These are phyloP conservation scores for Arctium lappa DNA, from an alignment of 129 eudicot genomes.

Conservation along the genomic window DNA sequence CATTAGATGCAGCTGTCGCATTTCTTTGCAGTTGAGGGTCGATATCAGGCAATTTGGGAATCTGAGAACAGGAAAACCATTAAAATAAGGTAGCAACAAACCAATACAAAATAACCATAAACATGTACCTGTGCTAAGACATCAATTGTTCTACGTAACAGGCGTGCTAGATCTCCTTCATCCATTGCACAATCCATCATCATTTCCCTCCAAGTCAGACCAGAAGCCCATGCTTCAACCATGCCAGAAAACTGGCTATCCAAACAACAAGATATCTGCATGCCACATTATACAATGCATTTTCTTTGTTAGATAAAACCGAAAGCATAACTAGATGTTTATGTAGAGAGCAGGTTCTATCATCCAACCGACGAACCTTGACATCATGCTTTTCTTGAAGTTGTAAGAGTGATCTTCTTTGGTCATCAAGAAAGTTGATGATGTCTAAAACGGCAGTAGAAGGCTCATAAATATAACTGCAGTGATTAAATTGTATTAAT, in stretches of 20 bases:
- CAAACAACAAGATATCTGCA: constrained; percentile 91
- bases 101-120: not conserved
- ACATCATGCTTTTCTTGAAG: constrained; percentile 96
- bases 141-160: constrained; percentile 85
- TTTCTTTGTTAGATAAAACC: not conserved
- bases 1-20: constrained; percentile 73
- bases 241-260: constrained; percentile 96
- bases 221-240: constrained; percentile 99
- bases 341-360: not conserved
- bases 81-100: not conserved
- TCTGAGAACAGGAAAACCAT: constrained; percentile 33
- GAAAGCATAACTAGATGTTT: not conserved
- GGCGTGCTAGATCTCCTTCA: constrained; percentile 98
- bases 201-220: constrained; percentile 93
- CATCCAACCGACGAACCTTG: constrained; percentile 41
- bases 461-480: constrained; percentile 90
- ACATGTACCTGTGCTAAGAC: constrained; percentile 75
- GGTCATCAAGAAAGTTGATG: constrained; percentile 66
- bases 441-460: constrained; percentile 66
- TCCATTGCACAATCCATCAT: constrained; percentile 99
- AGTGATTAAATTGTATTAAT: constrained; percentile 5
- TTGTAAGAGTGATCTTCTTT: constrained; percentile 60
- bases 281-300: constrained; percentile 17
- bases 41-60: constrained; percentile 90
- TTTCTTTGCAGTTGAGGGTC: constrained; percentile 78